Evolutionary conservation across 495 filamentous ascomycete species (phyloP), one percentile per base, ranked within the genome.

Genomic region (Tuber magnatum): DNA sequence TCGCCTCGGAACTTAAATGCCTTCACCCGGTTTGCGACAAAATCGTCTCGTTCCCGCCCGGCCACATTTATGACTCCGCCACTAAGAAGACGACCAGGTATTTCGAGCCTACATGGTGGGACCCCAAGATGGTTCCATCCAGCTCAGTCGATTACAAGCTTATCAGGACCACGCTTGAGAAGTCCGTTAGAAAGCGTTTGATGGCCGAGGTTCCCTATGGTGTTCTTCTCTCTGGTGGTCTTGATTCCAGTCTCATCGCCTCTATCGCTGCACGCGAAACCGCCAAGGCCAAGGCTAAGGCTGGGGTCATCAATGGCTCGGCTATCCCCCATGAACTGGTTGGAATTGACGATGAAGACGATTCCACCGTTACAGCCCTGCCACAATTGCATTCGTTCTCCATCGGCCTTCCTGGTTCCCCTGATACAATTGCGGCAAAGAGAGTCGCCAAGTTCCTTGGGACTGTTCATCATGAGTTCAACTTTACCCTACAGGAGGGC

Each of bases 131-230:
- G 77, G 87, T 97, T 38, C 94, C 95, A 3, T 86, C 91, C 18
- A 91, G 87, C 16, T 92, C 94, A 0, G 85, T 96, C 72, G 92
- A 98, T 85, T 90, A 93, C 83, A 94, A 91, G 85, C 74, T 87
- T 22, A 86, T 99, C 75, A 90, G 95, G 71, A 88, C 90, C 78
- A 91, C 91, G 0, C 87, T 99, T 61, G 95, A 97, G 87, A 90
- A 89, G 84, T 91, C 95, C 41, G 96, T 99, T 69, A 90, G 95
- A 81, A 99, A 99, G 86, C 89, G 95, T 75, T 86, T 99, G 81
- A 99, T 99, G 95, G 95, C 95, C 32, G 95, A 99, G 85, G 95
- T 99, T 69, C 95, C 95, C 28, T 99, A 97, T 83, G 95, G 95
- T 84, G 95, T 99, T 24, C 86, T 99, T 70, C 87, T 99, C 32